Conservation (phyloP, 2,329 filamentous ascomycete species). For the Colletotrichum godetiae region DNA sequence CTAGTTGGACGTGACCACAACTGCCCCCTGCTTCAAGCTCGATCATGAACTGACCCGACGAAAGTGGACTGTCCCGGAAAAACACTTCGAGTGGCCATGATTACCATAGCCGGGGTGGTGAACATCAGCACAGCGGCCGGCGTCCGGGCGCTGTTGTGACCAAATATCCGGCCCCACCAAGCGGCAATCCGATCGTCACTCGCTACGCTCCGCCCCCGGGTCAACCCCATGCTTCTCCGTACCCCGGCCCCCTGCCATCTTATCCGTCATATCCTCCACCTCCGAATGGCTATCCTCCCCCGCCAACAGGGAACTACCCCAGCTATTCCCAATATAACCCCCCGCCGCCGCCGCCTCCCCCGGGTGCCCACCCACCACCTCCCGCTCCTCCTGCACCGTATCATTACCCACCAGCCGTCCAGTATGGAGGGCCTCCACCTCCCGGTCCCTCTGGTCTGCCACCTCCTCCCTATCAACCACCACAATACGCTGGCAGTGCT, state of each 20-base stretch:
- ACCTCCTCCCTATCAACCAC: constrained; percentile 35
- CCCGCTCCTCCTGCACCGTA: constrained; percentile 15
- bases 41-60: constrained; percentile 1
- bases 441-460: constrained; percentile 37
- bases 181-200: constrained; percentile 31
- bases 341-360: constrained; percentile 19
- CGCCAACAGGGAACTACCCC: constrained; percentile 22
- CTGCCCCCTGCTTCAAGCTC: background rate
- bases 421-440: constrained; percentile 41
- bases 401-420: constrained; percentile 41
- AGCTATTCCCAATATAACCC: constrained; percentile 13
- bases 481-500: constrained; percentile 9
- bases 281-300: constrained; percentile 13
- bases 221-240: constrained; percentile 30
- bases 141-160: constrained; percentile 32
- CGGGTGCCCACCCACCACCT: constrained; percentile 22
- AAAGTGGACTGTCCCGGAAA: constrained; percentile 27
- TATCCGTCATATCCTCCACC: constrained; percentile 26
- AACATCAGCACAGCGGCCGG: constrained; percentile 20
- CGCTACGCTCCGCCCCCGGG: constrained; percentile 34
- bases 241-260: constrained; percentile 28
- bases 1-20: background rate
- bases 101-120: constrained; percentile 10
- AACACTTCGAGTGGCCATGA: constrained; percentile 20
- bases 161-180: constrained; percentile 31